Percentiles rank a stretch among this genome's conserved stretches.
Evolutionary conservation across 148 eudicot genomes (phyloP).

Genomic region (Salicornia ramosissima): DNA sequence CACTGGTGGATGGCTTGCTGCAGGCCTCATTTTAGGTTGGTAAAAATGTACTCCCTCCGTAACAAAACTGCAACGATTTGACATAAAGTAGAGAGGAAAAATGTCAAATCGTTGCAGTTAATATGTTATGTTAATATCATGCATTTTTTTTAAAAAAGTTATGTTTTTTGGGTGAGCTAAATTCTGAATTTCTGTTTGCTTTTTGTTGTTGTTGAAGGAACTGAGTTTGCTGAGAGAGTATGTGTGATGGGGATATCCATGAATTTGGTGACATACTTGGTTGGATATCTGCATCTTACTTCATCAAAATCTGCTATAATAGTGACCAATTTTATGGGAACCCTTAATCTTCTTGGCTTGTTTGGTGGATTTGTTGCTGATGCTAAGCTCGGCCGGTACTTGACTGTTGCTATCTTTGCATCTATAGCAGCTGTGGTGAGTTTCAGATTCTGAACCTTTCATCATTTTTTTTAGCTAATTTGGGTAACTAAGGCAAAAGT

Average conservation of each 20-base stretch:
- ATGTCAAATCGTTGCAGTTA: too few relatives aligned
- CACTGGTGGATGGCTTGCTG: conserved; percentile 93
- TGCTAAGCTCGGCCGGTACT: conserved; percentile 86
- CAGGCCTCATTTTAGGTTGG: conserved; percentile 89
- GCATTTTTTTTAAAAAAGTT: neutral
- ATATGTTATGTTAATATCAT: neutral
- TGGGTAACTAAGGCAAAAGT: too few relatives aligned
- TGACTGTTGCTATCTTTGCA: conserved; percentile 76
- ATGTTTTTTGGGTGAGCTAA: neutral
- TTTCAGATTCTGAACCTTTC: neutral
- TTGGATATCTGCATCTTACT: conserved; percentile 74
- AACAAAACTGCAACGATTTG: too few relatives aligned
- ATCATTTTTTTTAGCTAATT: neutral
- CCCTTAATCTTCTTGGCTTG: conserved; percentile 83
- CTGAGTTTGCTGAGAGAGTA: conserved; percentile 87
- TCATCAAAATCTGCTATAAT: conserved; percentile 83
- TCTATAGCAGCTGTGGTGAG: conserved; percentile 77
- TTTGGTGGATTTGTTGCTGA: conserved; percentile 91
- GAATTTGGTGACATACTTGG: conserved; percentile 91
- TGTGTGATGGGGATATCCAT: conserved; percentile 90
- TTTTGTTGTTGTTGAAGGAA: conserved; percentile 41
- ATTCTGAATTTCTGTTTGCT: neutral
- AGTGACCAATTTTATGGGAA: conserved; percentile 97
- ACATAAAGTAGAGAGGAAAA: too few relatives aligned
- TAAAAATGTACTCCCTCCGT: too few relatives aligned